Evolutionary conservation across 192 early-diverging fungal genomes (phyloP).

Genomic region (Phycomyces nitens): DNA sequence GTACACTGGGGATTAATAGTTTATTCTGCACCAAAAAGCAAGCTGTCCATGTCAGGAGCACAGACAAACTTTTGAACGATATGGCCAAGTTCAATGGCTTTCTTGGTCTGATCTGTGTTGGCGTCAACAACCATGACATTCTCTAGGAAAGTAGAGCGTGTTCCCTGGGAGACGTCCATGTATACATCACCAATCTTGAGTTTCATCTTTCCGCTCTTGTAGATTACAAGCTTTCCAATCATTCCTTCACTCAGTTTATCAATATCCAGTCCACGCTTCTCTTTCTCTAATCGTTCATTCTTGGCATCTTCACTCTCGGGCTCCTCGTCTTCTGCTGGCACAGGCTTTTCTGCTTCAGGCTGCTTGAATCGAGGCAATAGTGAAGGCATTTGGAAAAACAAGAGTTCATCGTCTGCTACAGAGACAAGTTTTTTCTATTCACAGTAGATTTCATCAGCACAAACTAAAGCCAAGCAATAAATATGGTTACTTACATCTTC

Average conservation of each 20-base stretch:
- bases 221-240: slow-evolving; percentile 57
- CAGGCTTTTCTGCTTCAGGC: slow-evolving; percentile 7
- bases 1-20: background rate
- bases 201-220: slow-evolving; percentile 65
- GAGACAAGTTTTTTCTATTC: slow-evolving; percentile 12
- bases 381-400: slow-evolving; percentile 62
- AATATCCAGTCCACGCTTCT: slow-evolving; percentile 7
- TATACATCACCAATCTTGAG: slow-evolving; percentile 58
- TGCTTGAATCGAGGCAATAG: slow-evolving; percentile 54
- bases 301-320: slow-evolving; percentile 20
- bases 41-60: slow-evolving; percentile 55
- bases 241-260: slow-evolving; percentile 44
- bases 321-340: slow-evolving; percentile 27
- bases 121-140: slow-evolving; percentile 58
- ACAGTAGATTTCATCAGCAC: too few species aligned
- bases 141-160: slow-evolving; percentile 54
- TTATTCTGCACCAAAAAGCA: slow-evolving; percentile 20
- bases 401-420: slow-evolving; percentile 41
- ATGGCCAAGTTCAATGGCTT: slow-evolving; percentile 54
- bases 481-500: slow-evolving; percentile 8
- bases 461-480: background rate
- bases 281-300: slow-evolving; percentile 21
- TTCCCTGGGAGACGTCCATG: slow-evolving; percentile 51
- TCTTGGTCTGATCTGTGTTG: slow-evolving; percentile 32
- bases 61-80: slow-evolving; percentile 56